These are phyloP conservation scores for Ustilaginoidea virens DNA, from an alignment of 2,329 filamentous ascomycete species.

Conservation along the genomic window DNA sequence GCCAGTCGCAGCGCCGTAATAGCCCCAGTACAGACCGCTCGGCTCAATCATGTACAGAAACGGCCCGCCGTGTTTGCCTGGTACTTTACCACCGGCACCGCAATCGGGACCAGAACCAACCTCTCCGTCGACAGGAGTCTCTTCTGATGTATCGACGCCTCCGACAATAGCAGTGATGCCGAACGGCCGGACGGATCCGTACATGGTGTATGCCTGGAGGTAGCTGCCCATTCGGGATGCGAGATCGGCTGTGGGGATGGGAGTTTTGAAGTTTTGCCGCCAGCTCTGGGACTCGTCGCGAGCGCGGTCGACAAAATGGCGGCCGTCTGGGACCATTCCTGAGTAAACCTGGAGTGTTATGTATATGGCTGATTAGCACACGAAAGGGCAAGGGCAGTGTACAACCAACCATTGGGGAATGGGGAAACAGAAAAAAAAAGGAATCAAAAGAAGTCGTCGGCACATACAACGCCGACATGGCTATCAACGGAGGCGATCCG, in stretches of 20 bases:
- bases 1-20: conserved; percentile 93
- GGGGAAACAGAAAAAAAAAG: neutral
- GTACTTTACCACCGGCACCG: conserved; percentile 72
- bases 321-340: conserved; percentile 84
- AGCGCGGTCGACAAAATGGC: conserved; percentile 87
- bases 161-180: conserved; percentile 90
- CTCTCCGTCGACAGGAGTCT: conserved; percentile 75
- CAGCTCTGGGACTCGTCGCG: conserved; percentile 86
- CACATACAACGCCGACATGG: conserved; percentile 78
- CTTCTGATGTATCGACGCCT: conserved; percentile 82
- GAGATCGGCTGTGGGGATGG: conserved; percentile 77
- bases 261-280: conserved; percentile 87
- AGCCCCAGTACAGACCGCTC: conserved; percentile 94
- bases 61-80: conserved; percentile 67
- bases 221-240: conserved; percentile 90
- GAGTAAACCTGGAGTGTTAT: conserved; percentile 64
- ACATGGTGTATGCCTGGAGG: conserved; percentile 93
- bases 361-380: conserved; percentile 1
- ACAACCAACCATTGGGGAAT: too few relatives aligned
- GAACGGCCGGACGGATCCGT: conserved; percentile 91
- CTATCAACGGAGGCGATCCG: conserved; percentile 89
- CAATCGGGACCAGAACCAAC: conserved; percentile 66
- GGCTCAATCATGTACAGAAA: conserved; percentile 99
- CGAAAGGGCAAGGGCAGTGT: neutral
- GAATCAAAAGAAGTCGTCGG: neutral